Conservation (phyloP, 139 green algal species). For the Tetradesmus lagerheimii region DNA sequence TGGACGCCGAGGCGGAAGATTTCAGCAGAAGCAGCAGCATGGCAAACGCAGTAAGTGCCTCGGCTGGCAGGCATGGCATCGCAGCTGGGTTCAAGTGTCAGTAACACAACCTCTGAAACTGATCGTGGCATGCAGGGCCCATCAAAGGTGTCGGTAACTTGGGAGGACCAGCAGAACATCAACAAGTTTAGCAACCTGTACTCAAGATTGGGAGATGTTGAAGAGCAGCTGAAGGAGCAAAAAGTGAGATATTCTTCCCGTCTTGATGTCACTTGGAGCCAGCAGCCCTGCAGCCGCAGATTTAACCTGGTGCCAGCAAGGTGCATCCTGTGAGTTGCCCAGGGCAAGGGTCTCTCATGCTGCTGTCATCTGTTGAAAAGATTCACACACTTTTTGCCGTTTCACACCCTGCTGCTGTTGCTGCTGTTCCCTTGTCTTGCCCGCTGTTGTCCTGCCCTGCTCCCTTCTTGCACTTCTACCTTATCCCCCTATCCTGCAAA, state of each 20-base stretch:
- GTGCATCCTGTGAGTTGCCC: too few species aligned
- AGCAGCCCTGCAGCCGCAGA: neutral
- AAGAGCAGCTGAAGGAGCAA: neutral
- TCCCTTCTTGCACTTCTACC: neutral
- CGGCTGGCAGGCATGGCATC: neutral
- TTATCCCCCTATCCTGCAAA: neutral
- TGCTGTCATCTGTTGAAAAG: too few species aligned
- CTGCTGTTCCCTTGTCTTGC: neutral
- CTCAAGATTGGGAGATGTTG: slow-evolving; percentile 4
- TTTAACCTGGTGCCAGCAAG: neutral
- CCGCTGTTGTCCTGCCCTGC: neutral
- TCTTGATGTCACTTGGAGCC: too few species aligned
- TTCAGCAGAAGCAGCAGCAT: neutral
- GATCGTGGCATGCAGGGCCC: neutral
- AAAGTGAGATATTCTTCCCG: neutral
- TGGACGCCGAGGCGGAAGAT: neutral
- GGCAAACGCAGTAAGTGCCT: neutral
- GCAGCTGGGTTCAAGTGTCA: too few species aligned
- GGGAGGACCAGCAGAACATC: slow-evolving; percentile 52
- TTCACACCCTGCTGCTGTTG: neutral
- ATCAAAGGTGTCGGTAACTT: slow-evolving; percentile 22
- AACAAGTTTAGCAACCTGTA: slow-evolving; percentile 45
- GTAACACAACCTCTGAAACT: too few species aligned
- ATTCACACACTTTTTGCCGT: too few species aligned
- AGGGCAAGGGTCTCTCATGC: too few species aligned